These are phyloP conservation scores for Penicillium bialowiezense DNA, from an alignment of 495 filamentous ascomycete genomes.

Conservation along the genomic window DNA sequence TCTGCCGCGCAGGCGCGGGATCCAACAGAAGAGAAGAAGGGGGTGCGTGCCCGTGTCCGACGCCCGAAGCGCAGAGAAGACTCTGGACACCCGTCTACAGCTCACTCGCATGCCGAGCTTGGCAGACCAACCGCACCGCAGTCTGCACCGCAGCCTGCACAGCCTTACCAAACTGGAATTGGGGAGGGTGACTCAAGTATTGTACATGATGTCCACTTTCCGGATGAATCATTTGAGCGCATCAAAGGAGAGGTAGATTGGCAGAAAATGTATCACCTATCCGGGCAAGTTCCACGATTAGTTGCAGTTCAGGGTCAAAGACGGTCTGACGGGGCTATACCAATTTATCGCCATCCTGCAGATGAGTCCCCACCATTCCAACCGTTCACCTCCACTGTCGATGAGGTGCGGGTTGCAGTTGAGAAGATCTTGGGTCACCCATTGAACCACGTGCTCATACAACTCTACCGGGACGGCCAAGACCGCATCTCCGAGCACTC, in stretches of 20 bases:
- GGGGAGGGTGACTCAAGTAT: conserved; percentile 81
- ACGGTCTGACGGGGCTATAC: conserved; percentile 69
- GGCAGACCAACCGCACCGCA: neutral
- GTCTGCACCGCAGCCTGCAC: conserved; percentile 4
- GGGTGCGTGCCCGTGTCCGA: conserved; percentile 28
- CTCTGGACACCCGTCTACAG: conserved; percentile 18
- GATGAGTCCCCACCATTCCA: conserved; percentile 82
- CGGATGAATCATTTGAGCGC: conserved; percentile 63
- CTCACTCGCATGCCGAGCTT: conserved; percentile 5
- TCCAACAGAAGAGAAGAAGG: conserved; percentile 17
- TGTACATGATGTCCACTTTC: conserved; percentile 60
- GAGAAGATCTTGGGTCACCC: conserved; percentile 73
- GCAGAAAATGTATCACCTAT: conserved; percentile 90
- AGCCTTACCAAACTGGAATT: conserved; percentile 43
- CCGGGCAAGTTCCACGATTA: conserved; percentile 89
- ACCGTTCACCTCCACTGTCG: conserved; percentile 70
- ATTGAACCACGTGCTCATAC: conserved; percentile 90
- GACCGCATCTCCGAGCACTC: conserved; percentile 97
- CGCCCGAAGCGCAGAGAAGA: conserved; percentile 33
- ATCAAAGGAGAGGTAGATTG: conserved; percentile 76
- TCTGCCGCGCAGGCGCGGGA: neutral
- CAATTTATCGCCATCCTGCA: conserved; percentile 90
- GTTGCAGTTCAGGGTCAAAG: conserved; percentile 84
- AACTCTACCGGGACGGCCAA: conserved; percentile 85
- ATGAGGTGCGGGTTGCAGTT: conserved; percentile 61